A percentile compares a stretch with the other conserved stretches of the same genome.
phyloP scores from a whole-genome alignment of 139 green algal genomes.

The Gonium pectorale region DNA sequence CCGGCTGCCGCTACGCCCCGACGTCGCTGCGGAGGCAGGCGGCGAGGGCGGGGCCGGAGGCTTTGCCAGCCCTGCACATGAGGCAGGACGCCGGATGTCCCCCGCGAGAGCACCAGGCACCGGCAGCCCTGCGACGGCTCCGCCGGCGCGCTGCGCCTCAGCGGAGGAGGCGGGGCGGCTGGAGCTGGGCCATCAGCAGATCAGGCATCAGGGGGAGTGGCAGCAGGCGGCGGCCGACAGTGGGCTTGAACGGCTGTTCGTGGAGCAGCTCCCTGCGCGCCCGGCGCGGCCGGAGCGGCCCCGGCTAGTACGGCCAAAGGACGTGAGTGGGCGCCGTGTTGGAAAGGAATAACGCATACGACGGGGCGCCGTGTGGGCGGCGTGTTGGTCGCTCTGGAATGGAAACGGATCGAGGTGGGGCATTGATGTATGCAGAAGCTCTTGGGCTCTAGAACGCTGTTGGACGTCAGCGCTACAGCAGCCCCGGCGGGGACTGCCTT shows the following conservation, averaged over 20 bases:
- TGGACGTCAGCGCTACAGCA: too few species aligned
- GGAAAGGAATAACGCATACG: too few species aligned
- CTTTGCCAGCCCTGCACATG: not conserved
- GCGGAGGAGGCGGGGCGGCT: conserved; percentile 26
- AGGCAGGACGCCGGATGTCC: not conserved
- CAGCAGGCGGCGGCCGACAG: too few species aligned
- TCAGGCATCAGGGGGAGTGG: not conserved
- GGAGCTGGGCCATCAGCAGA: not conserved
- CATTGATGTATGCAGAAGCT: too few species aligned
- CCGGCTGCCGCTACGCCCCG: conserved; percentile 50
- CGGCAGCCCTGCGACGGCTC: not conserved
- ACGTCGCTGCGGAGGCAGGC: not conserved
- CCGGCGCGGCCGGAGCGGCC: conserved; percentile 68
- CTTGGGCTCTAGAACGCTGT: too few species aligned
- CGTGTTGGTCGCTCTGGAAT: too few species aligned
- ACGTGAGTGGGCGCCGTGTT: conserved; percentile 15
- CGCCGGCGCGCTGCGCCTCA: too few species aligned
- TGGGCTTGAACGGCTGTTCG: too few species aligned
- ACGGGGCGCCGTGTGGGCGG: too few species aligned
- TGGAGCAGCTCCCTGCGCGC: conserved; percentile 36
- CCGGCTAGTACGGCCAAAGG: conserved; percentile 63
- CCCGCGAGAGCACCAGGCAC: not conserved
- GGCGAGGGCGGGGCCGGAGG: not conserved
- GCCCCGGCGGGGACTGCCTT: too few species aligned
- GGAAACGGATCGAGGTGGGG: too few species aligned